Evolutionary conservation across 202 grass and related monocot genomes (phyloP).

Genomic region (Bolboschoenoplectus hybrid): DNA sequence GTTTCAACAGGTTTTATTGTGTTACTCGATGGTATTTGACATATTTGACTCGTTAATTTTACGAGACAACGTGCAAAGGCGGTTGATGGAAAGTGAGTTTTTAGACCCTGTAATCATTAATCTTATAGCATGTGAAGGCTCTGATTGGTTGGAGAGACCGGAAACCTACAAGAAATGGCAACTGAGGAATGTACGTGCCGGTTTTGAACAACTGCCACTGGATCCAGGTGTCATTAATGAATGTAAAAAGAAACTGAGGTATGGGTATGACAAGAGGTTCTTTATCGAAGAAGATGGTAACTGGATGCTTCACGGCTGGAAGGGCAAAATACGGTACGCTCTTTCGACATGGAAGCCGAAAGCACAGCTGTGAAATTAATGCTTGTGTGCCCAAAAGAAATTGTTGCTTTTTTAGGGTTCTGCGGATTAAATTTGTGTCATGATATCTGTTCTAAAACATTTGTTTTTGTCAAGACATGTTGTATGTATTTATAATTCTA

Average conservation of each 20-base stretch:
- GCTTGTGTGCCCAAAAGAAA: neutral
- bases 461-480: neutral
- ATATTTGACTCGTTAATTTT: constrained; percentile 45
- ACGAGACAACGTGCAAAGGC: constrained; percentile 47
- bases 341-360: constrained; percentile 56
- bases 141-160: constrained; percentile 54
- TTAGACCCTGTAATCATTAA: constrained; percentile 39
- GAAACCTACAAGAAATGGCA: constrained; percentile 69
- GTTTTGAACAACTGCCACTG: constrained; percentile 53
- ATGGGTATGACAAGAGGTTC: constrained; percentile 44
- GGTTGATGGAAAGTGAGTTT: constrained; percentile 46
- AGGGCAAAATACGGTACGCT: constrained; percentile 52
- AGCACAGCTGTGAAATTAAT: neutral
- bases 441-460: neutral
- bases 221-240: constrained; percentile 38
- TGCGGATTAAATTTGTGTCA: neutral
- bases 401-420: neutral
- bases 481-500: too few species aligned
- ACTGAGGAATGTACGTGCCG: constrained; percentile 40
- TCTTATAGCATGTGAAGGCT: constrained; percentile 64
- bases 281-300: constrained; percentile 47
- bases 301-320: constrained; percentile 66
- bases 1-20: constrained; percentile 47
- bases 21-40: constrained; percentile 52
- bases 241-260: constrained; percentile 39